phyloP scores from a whole-genome alignment of 1,139 yeast genomes.

The Kodamaea sp. region DNA sequence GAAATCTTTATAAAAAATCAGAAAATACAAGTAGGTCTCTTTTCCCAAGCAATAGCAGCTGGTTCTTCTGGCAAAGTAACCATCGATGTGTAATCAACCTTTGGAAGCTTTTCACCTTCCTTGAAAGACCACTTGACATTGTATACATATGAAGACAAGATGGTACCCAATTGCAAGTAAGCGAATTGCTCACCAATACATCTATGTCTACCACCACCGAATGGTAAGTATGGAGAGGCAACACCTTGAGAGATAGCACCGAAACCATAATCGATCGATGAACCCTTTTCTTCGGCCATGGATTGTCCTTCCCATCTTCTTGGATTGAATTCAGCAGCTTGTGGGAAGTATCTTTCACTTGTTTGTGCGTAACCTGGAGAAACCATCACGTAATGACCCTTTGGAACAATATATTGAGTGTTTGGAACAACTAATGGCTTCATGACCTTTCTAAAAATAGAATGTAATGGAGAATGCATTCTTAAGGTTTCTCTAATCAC shows the following conservation, averaged over 20 bases:
- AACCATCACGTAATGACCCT: constrained; percentile 84
- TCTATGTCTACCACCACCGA: constrained; percentile 99
- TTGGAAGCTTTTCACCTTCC: constrained; percentile 57
- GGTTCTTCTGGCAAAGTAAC: constrained; percentile 85
- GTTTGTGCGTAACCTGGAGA: constrained; percentile 91
- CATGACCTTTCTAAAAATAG: constrained; percentile 88
- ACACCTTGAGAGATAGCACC: constrained; percentile 97
- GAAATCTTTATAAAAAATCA: constrained; percentile 1
- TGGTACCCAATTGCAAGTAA: constrained; percentile 85
- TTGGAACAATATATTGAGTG: constrained; percentile 78
- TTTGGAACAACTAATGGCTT: constrained; percentile 77
- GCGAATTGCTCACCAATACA: constrained; percentile 99
- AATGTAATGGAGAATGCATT: constrained; percentile 94
- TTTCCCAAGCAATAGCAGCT: constrained; percentile 74
- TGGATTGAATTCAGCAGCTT: constrained; percentile 69
- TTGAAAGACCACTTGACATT: constrained; percentile 74
- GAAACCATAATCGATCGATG: constrained; percentile 85
- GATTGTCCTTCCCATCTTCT: constrained; percentile 72
- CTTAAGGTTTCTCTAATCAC: constrained; percentile 90
- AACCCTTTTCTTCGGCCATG: constrained; percentile 15
- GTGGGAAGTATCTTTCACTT: constrained; percentile 72
- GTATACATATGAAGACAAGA: constrained; percentile 72
- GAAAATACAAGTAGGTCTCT: constrained; percentile 35
- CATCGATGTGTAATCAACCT: constrained; percentile 86
- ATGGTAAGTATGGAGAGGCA: constrained; percentile 90